Evolutionary conservation across 2,329 filamentous ascomycete species (phyloP).

Genomic region (Gnomoniopsis sp.): DNA sequence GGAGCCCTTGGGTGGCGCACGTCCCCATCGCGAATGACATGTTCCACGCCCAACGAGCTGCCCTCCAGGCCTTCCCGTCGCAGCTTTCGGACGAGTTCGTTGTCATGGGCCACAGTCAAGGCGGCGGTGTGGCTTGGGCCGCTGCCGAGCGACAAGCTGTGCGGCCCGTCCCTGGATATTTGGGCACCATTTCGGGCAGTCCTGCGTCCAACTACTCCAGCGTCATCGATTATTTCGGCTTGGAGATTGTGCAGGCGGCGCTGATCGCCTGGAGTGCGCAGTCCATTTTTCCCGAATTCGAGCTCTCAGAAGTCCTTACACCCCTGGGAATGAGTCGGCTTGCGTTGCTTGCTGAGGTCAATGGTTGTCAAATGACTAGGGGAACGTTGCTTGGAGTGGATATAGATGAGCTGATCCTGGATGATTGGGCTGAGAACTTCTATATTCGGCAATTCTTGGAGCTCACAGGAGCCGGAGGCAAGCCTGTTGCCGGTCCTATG

Average conservation of each 20-base stretch:
- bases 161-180: conserved; percentile 31
- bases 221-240: conserved; percentile 14
- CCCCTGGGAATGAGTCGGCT: conserved; percentile 21
- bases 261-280: conserved; percentile 13
- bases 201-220: conserved; percentile 25
- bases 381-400: conserved; percentile 13
- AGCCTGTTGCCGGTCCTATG: conserved; percentile 32
- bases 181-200: conserved; percentile 32
- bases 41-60: conserved; percentile 39
- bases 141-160: conserved; percentile 31
- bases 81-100: conserved; percentile 35
- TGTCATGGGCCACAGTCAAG: conserved; percentile 30
- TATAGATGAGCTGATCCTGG: conserved; percentile 14
- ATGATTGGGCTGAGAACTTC: conserved; percentile 21
- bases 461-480: conserved; percentile 27
- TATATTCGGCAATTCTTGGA: conserved; percentile 23
- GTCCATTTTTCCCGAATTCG: conserved; percentile 26
- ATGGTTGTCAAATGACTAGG: conserved; percentile 3
- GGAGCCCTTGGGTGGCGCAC: conserved; percentile 37
- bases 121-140: conserved; percentile 41
- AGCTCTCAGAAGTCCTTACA: conserved; percentile 26
- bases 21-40: conserved; percentile 39
- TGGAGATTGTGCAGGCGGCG: conserved; percentile 20
- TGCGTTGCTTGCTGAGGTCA: conserved; percentile 16
- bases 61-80: conserved; percentile 36